Evolutionary conservation across 2,329 filamentous ascomycete species (phyloP).

Genomic region (Aspergillus viridinutans): DNA sequence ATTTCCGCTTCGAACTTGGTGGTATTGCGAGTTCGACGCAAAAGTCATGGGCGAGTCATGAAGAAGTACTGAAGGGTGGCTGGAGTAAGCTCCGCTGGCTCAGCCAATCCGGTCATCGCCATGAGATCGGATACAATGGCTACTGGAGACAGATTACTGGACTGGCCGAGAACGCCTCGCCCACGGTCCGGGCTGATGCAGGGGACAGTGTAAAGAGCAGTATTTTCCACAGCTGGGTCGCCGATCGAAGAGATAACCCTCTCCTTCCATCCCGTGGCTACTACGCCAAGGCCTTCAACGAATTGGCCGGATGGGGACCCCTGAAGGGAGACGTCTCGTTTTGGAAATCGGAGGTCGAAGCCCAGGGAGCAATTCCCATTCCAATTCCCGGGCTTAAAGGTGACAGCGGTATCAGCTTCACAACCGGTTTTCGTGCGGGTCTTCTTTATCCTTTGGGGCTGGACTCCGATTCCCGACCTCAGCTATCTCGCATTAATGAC

Average conservation of each 20-base stretch:
- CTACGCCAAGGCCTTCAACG: slow-evolving; percentile 69
- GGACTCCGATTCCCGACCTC: slow-evolving; percentile 50
- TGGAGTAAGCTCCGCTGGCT: slow-evolving; percentile 74
- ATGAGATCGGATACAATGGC: slow-evolving; percentile 75
- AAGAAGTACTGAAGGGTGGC: slow-evolving; percentile 78
- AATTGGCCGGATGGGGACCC: slow-evolving; percentile 82
- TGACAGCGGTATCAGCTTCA: slow-evolving; percentile 75
- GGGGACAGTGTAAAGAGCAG: slow-evolving; percentile 90
- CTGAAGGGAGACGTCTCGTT: slow-evolving; percentile 89
- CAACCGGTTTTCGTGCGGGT: slow-evolving; percentile 74
- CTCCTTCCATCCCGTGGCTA: slow-evolving; percentile 81
- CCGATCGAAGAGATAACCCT: slow-evolving; percentile 77
- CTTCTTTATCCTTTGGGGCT: slow-evolving; percentile 76
- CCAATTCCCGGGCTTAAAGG: slow-evolving; percentile 64
- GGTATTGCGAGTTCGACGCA: slow-evolving; percentile 77
- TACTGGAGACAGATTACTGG: slow-evolving; percentile 87
- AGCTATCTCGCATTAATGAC: slow-evolving; percentile 80
- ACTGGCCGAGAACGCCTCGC: slow-evolving; percentile 69
- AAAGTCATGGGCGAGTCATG: slow-evolving; percentile 91
- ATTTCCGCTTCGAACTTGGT: slow-evolving; percentile 73
- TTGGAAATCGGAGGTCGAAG: slow-evolving; percentile 83
- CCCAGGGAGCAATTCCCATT: slow-evolving; percentile 70
- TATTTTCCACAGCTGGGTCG: slow-evolving; percentile 73
- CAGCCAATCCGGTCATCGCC: slow-evolving; percentile 59
- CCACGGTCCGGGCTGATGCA: slow-evolving; percentile 76